phyloP scores from a whole-genome alignment of 495 filamentous ascomycete genomes.

The Trichoderma virens region DNA sequence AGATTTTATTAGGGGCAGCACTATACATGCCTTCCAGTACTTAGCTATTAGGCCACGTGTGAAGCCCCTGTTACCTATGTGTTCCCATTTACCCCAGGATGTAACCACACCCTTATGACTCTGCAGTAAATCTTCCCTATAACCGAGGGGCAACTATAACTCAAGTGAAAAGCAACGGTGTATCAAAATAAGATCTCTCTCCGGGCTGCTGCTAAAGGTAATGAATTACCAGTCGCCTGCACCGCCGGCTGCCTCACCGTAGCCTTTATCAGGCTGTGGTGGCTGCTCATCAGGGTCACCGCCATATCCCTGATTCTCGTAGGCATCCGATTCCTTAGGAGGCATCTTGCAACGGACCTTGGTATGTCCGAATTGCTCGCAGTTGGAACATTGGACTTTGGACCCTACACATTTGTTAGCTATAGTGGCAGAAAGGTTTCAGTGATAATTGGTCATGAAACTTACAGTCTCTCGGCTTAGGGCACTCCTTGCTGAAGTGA shows the following conservation, averaged over 20 bases:
- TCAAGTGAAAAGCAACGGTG: background rate
- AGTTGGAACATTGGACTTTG: slow-evolving; percentile 68
- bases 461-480: slow-evolving; percentile 65
- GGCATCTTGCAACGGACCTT: slow-evolving; percentile 49
- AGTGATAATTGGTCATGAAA: background rate
- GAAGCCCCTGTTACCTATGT: background rate
- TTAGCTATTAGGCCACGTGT: background rate
- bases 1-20: background rate
- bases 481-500: slow-evolving; percentile 66
- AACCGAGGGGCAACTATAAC: background rate
- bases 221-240: background rate
- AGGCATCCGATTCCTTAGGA: slow-evolving; percentile 30
- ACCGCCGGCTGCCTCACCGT: background rate
- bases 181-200: background rate
- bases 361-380: slow-evolving; percentile 68
- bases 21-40: background rate
- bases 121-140: background rate
- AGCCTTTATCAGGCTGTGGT: background rate
- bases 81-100: background rate
- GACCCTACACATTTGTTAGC: slow-evolving; percentile 34
- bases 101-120: background rate
- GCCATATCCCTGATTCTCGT: background rate
- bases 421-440: background rate
- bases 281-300: background rate
- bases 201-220: background rate